Conservation (phyloP, 2,329 filamentous ascomycete species). For the Fusarium staphyleae region DNA sequence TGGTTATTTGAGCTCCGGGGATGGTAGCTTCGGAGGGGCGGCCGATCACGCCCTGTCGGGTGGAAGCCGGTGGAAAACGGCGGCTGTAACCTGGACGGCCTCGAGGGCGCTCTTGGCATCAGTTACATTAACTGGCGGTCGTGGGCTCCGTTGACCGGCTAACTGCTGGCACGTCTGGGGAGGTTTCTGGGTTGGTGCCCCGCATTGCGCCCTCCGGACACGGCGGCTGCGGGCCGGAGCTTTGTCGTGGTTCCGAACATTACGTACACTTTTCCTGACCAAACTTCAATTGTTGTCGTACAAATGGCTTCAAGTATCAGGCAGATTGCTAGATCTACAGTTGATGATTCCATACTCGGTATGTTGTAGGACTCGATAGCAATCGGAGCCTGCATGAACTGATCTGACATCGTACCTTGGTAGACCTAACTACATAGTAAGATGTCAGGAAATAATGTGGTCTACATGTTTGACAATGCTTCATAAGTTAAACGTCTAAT, state of each 20-base stretch:
- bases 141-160: constrained; percentile 38
- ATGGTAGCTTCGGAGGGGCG: constrained; percentile 25
- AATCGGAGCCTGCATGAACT: too few relatives aligned
- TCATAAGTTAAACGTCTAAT: too few relatives aligned
- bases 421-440: too few relatives aligned
- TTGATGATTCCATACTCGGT: too few relatives aligned
- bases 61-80: constrained; percentile 5
- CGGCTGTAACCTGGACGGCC: neutral
- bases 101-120: neutral
- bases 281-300: too few relatives aligned
- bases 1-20: constrained; percentile 22
- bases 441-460: too few relatives aligned
- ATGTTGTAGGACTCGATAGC: too few relatives aligned
- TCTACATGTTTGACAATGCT: too few relatives aligned
- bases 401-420: too few relatives aligned
- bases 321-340: too few relatives aligned
- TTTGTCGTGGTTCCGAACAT: neutral
- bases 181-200: constrained; percentile 9
- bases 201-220: constrained; percentile 31
- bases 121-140: constrained; percentile 12
- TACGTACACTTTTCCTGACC: constrained; percentile 1
- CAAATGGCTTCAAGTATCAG: too few relatives aligned
- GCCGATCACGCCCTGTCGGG: constrained; percentile 5
- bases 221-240: constrained; percentile 10
- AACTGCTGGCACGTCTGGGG: constrained; percentile 13